Percentiles rank a stretch among this genome's conserved stretches.
Conservation (phyloP, 257 asterid genomes). For the Parsonsia alboflavescens region DNA sequence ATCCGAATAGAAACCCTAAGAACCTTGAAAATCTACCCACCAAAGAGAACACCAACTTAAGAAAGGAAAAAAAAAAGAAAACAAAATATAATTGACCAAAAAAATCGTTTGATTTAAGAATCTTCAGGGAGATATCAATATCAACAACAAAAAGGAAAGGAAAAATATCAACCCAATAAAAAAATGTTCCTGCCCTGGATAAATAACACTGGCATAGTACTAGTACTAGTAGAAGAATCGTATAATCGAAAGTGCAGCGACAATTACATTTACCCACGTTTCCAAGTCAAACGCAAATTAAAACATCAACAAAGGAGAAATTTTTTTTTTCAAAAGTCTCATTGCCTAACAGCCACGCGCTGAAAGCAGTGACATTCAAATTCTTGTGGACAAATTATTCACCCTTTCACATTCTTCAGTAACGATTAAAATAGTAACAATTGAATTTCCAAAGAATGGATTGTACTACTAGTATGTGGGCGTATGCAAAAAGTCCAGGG, state of each 20-base stretch:
- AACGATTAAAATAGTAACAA: neutral
- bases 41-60: slow-evolving; percentile 7
- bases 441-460: neutral
- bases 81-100: neutral
- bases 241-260: neutral
- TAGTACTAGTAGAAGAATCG: slow-evolving; percentile 6
- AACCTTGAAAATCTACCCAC: slow-evolving; percentile 16
- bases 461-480: neutral
- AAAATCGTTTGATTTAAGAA: slow-evolving; percentile 49
- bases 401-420: neutral
- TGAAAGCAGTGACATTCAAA: neutral
- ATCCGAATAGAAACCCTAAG: slow-evolving; percentile 35
- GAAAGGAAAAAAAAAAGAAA: neutral
- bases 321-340: neutral
- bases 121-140: slow-evolving; percentile 35
- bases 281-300: slow-evolving; percentile 12
- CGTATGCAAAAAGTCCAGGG: neutral
- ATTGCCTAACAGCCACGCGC: neutral
- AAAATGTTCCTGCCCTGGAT: neutral
- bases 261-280: neutral
- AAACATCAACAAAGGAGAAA: neutral
- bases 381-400: neutral
- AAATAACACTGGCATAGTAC: neutral
- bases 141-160: neutral
- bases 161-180: neutral